These are phyloP conservation scores for Isoetes taiwanensis DNA, from an alignment of 75 land plant species.

Conservation along the genomic window DNA sequence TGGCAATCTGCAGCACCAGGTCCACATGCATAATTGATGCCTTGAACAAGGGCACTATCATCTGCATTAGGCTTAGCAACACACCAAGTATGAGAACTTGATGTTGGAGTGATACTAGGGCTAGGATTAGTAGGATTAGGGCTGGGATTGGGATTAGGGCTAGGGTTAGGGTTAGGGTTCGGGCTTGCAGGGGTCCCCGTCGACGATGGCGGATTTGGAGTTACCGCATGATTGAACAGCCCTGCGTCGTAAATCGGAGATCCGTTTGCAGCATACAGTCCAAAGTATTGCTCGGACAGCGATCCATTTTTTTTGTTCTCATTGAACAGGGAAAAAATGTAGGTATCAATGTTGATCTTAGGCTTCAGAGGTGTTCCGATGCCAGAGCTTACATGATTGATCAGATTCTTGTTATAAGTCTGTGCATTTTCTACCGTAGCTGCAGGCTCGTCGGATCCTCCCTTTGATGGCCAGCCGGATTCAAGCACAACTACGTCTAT, in stretches of 20 bases:
- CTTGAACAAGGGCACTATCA: background rate
- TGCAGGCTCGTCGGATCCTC: constrained; percentile 5
- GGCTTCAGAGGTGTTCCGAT: constrained; percentile 8
- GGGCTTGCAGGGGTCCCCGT: background rate
- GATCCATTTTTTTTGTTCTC: constrained; percentile 11
- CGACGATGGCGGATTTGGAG: background rate
- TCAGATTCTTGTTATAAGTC: constrained; percentile 6
- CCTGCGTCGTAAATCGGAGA: background rate
- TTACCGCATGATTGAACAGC: background rate
- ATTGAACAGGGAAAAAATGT: constrained; percentile 13
- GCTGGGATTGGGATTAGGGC: background rate
- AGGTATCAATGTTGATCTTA: background rate
- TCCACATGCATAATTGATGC: constrained; percentile 53
- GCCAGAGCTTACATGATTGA: background rate
- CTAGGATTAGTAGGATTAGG: background rate
- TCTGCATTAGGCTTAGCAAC: constrained; percentile 7
- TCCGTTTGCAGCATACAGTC: background rate
- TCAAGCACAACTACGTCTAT: constrained; percentile 2
- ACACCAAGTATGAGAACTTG: background rate
- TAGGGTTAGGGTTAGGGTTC: background rate
- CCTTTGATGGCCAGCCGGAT: constrained; percentile 11
- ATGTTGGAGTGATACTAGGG: background rate
- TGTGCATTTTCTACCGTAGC: background rate
- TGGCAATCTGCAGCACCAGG: constrained; percentile 35
- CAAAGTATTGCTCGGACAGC: background rate